phyloP scores from a whole-genome alignment of 768 basidiomycete species.

The Lactarius hatsudake region DNA sequence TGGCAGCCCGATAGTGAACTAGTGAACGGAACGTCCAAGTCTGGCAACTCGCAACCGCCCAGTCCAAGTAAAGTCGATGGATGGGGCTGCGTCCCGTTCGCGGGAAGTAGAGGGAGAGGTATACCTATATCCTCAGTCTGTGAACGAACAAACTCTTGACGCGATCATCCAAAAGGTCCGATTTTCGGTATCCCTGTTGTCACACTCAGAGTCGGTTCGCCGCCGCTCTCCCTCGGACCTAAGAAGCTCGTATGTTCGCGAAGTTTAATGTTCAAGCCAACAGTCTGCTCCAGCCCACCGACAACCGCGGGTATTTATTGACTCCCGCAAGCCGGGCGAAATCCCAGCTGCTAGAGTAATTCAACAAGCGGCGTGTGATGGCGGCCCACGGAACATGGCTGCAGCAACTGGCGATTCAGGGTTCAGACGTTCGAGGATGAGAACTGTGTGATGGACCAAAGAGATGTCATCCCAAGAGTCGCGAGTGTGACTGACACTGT shows the following conservation, averaged over 20 bases:
- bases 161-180: too few species aligned
- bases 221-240: too few species aligned
- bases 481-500: background rate
- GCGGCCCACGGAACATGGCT: background rate
- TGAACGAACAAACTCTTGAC: too few species aligned
- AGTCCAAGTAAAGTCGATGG: background rate
- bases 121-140: background rate
- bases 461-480: background rate
- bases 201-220: too few species aligned
- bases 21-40: background rate
- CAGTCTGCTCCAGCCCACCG: background rate
- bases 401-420: too few species aligned
- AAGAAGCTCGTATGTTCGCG: background rate
- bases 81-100: too few species aligned
- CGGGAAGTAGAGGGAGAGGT: background rate
- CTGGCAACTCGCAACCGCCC: background rate
- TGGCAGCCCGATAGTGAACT: too few species aligned
- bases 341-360: background rate
- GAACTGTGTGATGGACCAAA: background rate
- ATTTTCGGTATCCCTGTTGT: too few species aligned
- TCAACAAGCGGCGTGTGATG: conserved; percentile 8
- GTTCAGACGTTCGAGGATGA: background rate
- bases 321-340: background rate
- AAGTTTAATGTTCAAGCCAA: background rate
- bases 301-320: background rate